Evolutionary conservation across 495 filamentous ascomycete genomes (phyloP).

Genomic region (Chaetomidium leptoderma): DNA sequence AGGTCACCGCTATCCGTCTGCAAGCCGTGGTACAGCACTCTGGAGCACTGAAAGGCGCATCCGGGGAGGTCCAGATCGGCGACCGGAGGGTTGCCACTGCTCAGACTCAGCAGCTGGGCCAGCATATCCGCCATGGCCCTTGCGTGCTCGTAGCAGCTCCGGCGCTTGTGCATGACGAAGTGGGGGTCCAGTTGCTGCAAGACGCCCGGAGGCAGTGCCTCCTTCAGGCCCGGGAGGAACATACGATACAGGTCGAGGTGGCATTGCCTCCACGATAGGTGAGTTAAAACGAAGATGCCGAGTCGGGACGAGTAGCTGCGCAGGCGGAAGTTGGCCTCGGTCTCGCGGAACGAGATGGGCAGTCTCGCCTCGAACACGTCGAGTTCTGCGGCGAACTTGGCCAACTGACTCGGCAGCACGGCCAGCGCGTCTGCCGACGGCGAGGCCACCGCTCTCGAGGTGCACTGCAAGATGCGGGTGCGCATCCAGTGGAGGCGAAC

Average conservation of each 20-base stretch:
- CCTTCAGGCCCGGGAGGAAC: conserved; percentile 41
- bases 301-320: conserved; percentile 46
- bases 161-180: conserved; percentile 37
- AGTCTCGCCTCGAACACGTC: conserved; percentile 43
- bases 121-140: conserved; percentile 48
- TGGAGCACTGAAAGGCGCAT: conserved; percentile 46
- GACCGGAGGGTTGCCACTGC: conserved; percentile 38
- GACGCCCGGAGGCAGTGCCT: conserved; percentile 36
- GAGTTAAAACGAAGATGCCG: conserved; percentile 49
- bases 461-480: conserved; percentile 41
- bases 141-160: conserved; percentile 46
- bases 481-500: conserved; percentile 47
- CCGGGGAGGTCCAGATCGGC: conserved; percentile 47
- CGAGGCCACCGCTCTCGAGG: conserved; percentile 32
- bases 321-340: conserved; percentile 45
- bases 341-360: conserved; percentile 45
- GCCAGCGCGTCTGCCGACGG: conserved; percentile 36
- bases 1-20: conserved; percentile 23
- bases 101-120: conserved; percentile 38
- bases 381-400: conserved; percentile 41
- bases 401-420: conserved; percentile 37
- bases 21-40: conserved; percentile 38
- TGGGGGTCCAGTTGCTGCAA: conserved; percentile 38
- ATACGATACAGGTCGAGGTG: conserved; percentile 48
- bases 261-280: conserved; percentile 50